Evolutionary conservation across 2,329 filamentous ascomycete species (phyloP).

Genomic region (Lasiodiplodia citricola): DNA sequence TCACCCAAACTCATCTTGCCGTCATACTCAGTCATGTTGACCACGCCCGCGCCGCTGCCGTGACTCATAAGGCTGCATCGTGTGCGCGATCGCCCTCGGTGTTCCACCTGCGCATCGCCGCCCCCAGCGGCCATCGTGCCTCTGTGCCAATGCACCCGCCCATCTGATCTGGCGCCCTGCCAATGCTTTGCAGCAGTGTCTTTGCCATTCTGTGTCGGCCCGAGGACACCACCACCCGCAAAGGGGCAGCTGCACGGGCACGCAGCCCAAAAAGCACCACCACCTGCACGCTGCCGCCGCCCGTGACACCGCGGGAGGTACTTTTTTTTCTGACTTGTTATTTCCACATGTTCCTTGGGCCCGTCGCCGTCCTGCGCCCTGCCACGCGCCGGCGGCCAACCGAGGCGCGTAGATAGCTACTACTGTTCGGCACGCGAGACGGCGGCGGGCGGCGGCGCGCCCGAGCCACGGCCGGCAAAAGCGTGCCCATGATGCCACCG

Average conservation of each 20-base stretch:
- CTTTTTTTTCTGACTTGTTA: background rate
- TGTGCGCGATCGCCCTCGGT: slow-evolving; percentile 9
- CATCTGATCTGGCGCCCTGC: background rate
- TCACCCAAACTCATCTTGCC: background rate
- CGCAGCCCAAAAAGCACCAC: background rate
- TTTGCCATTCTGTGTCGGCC: slow-evolving; percentile 8
- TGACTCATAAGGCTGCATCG: slow-evolving; percentile 23
- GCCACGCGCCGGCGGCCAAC: background rate
- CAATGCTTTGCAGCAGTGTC: background rate
- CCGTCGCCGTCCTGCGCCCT: background rate
- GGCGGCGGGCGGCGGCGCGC: background rate
- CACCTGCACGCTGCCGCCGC: background rate
- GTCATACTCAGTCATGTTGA: slow-evolving; percentile 9
- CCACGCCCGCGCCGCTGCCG: background rate
- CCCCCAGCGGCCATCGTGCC: slow-evolving; percentile 1
- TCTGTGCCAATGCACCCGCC: background rate
- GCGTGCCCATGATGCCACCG: slow-evolving; percentile 3
- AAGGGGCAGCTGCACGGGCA: slow-evolving; percentile 23
- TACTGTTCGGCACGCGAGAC: background rate
- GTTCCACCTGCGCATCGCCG: slow-evolving; percentile 17
- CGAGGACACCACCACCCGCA: slow-evolving; percentile 7
- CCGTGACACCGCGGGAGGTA: background rate
- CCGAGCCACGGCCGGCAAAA: background rate
- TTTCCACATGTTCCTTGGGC: background rate
- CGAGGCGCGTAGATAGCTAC: background rate